phyloP scores from a whole-genome alignment of 352 stramenopile genomes.

The Achlya hypogyna region DNA sequence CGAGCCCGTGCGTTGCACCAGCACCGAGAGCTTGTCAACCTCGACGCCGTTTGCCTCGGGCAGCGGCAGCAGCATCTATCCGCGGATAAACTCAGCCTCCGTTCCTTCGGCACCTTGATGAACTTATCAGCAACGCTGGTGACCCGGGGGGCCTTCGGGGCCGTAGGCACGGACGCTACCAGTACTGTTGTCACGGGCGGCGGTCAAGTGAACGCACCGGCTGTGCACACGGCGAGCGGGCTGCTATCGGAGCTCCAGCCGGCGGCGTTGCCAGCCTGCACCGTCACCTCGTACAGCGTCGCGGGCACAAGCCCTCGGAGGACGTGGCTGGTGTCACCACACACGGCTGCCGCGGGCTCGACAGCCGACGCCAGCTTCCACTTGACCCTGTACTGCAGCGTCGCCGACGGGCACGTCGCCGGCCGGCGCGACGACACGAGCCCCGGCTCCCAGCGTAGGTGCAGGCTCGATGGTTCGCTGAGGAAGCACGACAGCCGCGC shows the following conservation, averaged over 20 bases:
- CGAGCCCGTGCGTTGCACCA: constrained; percentile 33
- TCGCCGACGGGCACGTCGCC: neutral
- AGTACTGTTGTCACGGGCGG: neutral
- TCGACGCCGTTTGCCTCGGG: constrained; percentile 33
- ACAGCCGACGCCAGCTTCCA: constrained; percentile 28
- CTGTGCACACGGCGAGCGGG: constrained; percentile 24
- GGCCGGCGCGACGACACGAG: neutral
- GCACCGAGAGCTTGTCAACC: constrained; percentile 30
- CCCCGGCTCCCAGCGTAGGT: constrained; percentile 8
- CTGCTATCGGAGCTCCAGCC: constrained; percentile 35
- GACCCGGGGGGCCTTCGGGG: constrained; percentile 31
- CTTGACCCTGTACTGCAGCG: constrained; percentile 27
- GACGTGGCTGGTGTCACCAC: constrained; percentile 20
- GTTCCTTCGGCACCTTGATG: too few species aligned
- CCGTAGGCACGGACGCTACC: constrained; percentile 28
- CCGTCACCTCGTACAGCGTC: constrained; percentile 30
- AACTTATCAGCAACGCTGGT: constrained; percentile 30
- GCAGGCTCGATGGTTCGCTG: constrained; percentile 6
- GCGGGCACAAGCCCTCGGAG: constrained; percentile 37
- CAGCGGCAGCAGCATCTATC: constrained; percentile 30
- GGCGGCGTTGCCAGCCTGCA: constrained; percentile 38
- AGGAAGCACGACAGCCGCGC: neutral
- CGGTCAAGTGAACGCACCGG: constrained; percentile 21
- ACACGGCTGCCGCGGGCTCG: constrained; percentile 23
- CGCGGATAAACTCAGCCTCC: neutral